Base-by-base conservation (phyloP, 805 yeast species). In the Suhomyces sp. region DNA sequence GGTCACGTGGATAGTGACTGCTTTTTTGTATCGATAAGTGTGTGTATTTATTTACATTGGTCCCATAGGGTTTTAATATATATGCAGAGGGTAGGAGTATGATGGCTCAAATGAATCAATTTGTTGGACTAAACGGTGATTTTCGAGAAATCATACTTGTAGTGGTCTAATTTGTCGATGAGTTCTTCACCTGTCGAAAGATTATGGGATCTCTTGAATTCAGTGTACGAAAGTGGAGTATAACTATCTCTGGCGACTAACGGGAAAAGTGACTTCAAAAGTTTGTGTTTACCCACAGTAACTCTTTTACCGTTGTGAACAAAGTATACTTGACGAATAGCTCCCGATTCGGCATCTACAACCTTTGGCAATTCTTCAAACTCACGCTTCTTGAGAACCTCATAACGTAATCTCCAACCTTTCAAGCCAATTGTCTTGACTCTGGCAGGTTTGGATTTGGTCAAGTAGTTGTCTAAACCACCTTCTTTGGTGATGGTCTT, bases 401-500 rank as follows among this genome's bases (percentile, higher is more conserved):
- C 81, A 67, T 86, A 92, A 63, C 93, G 86, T 59, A 94, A 76
- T 60, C 81, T 82, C 98, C 98, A 94, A 31, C 98, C 99, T 52
- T 81, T 77, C 50, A 92, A 86, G 0, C 99, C 99, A 63, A 94
- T 74, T 66, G 94, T 96, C 74, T 94, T 94, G 57, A 89, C 77
- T 73, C 99, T 80, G 2, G 96, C 96, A 5, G 96, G 77, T 59
- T 87, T 89, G 53, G 91, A 96, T 70, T 94, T 94, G 43, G 84
- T 79, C 55, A 94, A 69, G 66, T 94, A 94, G 57, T 85, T 85
- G 65, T 94, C 99, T 51, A 94, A 76, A 4, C 99, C 99, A 55
- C 99, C 99, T 68, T 93, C 98, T 60, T 84, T 89, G 53, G 89
- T 86, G 53, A 94, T 86, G 0, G 97, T 91, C 61, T 85, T 83